Percentiles rank a stretch among this genome's conserved stretches.
Conservation (phyloP, 352 stramenopile species). For the Blastocystis sp. region DNA sequence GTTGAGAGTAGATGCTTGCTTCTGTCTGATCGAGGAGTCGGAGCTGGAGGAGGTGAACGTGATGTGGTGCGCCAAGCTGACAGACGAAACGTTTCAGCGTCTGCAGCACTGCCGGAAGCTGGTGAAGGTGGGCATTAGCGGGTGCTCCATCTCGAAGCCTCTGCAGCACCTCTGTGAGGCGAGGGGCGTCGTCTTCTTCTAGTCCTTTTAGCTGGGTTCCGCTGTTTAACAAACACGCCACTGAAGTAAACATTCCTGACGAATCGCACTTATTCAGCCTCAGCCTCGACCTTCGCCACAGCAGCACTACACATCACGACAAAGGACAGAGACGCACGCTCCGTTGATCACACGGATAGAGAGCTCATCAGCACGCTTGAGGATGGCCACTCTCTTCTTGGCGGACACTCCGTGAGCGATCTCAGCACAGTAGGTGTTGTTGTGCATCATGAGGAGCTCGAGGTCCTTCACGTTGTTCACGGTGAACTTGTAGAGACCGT, state of each 20-base stretch:
- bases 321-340: background rate
- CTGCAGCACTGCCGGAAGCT: conserved; percentile 47
- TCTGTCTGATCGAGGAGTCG: conserved; percentile 5
- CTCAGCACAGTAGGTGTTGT: conserved; percentile 97
- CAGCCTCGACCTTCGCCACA: conserved; percentile 62
- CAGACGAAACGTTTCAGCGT: conserved; percentile 30
- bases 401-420: conserved; percentile 96
- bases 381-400: conserved; percentile 93
- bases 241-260: conserved; percentile 70
- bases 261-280: conserved; percentile 42
- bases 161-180: conserved; percentile 45
- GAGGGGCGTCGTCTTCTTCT: conserved; percentile 49
- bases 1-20: conserved; percentile 19
- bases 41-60: conserved; percentile 64
- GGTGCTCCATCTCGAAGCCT: conserved; percentile 33
- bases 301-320: conserved; percentile 6
- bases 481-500: conserved; percentile 98
- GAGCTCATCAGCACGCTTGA: conserved; percentile 96
- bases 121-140: conserved; percentile 20
- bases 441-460: conserved; percentile 94
- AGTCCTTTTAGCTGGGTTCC: conserved; percentile 39
- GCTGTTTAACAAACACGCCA: conserved; percentile 40
- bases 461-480: conserved; percentile 97
- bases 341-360: conserved; percentile 96
- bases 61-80: conserved; percentile 67